Base-by-base conservation (phyloP, 345 rosid genomes). In the Melaleuca quinquenervia region DNA sequence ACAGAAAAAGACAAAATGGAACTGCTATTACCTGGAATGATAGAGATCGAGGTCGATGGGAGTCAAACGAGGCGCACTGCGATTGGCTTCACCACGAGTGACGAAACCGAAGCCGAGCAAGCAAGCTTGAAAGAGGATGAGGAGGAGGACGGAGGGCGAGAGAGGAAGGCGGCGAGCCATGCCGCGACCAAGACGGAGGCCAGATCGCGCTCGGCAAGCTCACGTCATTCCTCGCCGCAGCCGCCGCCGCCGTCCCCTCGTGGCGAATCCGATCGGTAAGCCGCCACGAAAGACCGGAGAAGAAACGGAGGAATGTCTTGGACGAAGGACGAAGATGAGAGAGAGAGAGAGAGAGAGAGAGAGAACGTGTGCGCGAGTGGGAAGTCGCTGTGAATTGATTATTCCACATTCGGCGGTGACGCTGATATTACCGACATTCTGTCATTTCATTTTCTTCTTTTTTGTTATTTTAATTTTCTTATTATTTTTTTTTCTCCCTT, bases 11-110 rank as follows among this genome's bases (percentile, higher is more conserved):
- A 8, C 3, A 14, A 85, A 5, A 3, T 8, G 16, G 53, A 70
- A 53, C 21, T 26, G n/a, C 50, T 22, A 75, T 85, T 45, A 85
- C 89, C 87, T 88, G 55, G 89, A 88, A 51, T 85, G 89, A 82
- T 88, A 88, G 78, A 88, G 89, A 88, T 88, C 87, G 64, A 55
- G 84, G 55, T 88, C 83, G 50, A 88, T 88, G 44, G 87, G 89
- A 1, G 87, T 75, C n/a, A 83, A 12, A 3, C 87, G 41, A 29
- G 51, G 55, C 36, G 32, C 82, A 20, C 45, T 70, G 36, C 60
- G 49, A 70, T 76, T 27, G 7, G 54, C 52, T 50, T 82, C 86
- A 49, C 52, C 88, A 21, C 36, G 82, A 51, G 76, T 50, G 50
- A 56, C 27, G 70, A 55, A 76, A 27, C 54, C 64, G 75, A 76